These are phyloP conservation scores for Trichoderma koningiopsis DNA, from an alignment of 2,329 filamentous ascomycete genomes.

Conservation along the genomic window DNA sequence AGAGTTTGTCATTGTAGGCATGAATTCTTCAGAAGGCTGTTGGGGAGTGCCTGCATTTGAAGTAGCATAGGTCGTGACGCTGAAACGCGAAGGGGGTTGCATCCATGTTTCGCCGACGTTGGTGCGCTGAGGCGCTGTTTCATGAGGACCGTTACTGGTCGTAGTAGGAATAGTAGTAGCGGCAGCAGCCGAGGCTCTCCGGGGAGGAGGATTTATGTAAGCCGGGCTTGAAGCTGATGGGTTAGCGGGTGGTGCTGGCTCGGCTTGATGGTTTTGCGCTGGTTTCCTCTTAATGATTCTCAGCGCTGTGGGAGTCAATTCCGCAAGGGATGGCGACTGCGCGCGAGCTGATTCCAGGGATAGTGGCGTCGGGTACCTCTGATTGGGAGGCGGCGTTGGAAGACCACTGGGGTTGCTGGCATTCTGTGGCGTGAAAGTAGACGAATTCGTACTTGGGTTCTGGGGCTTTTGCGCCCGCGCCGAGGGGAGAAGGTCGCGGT, in stretches of 20 bases:
- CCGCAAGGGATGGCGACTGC: conserved; percentile 31
- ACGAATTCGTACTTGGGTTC: conserved; percentile 28
- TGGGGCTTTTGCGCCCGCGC: conserved; percentile 35
- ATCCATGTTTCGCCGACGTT: conserved; percentile 44
- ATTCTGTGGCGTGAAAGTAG: conserved; percentile 22
- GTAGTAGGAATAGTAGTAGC: not conserved
- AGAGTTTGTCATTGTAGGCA: not conserved
- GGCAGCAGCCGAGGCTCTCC: conserved; percentile 26
- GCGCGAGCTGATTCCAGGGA: conserved; percentile 22
- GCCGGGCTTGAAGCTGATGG: conserved; percentile 22
- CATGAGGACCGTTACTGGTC: conserved; percentile 1
- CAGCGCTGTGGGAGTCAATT: conserved; percentile 33
- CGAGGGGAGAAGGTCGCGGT: conserved; percentile 43
- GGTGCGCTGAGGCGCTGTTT: conserved; percentile 28
- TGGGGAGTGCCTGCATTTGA: conserved; percentile 41
- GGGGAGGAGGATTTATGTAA: conserved; percentile 1
- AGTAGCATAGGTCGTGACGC: conserved; percentile 63
- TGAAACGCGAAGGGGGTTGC: conserved; percentile 63
- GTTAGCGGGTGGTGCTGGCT: conserved; percentile 2
- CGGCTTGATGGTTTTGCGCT: conserved; percentile 34
- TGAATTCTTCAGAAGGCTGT: conserved; percentile 31
- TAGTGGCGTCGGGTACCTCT: conserved; percentile 6
- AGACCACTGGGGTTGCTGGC: conserved; percentile 33
- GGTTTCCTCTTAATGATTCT: conserved; percentile 53
- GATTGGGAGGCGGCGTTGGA: conserved; percentile 40